Evolutionary conservation across 768 basidiomycete genomes (phyloP).

Genomic region (Trametes cingulata): DNA sequence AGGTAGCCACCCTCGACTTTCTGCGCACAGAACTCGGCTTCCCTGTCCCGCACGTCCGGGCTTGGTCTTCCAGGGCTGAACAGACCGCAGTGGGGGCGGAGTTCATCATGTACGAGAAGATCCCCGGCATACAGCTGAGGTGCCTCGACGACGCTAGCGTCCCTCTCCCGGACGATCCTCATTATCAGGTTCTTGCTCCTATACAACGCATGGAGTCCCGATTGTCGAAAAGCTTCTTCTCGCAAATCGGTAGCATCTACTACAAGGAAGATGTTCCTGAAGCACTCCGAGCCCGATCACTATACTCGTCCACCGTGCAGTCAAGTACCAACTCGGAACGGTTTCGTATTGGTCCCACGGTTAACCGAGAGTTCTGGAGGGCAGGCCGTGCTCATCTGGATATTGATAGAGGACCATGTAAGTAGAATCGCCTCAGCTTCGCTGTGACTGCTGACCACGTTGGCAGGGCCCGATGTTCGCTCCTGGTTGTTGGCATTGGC

Average conservation of each 20-base stretch:
- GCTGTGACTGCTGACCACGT: not conserved
- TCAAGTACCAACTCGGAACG: not conserved
- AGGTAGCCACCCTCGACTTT: conserved; percentile 47
- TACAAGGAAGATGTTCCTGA: conserved; percentile 22
- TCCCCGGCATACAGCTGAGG: conserved; percentile 5
- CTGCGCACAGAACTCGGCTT: conserved; percentile 39
- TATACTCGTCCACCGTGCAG: not conserved
- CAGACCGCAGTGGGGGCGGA: conserved; percentile 44
- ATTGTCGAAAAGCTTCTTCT: conserved; percentile 5
- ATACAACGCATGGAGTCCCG: not conserved
- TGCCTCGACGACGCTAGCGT: conserved; percentile 1
- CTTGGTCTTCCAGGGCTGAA: conserved; percentile 33
- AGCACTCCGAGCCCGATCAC: conserved; percentile 11
- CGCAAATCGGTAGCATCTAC: conserved; percentile 23
- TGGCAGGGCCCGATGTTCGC: conserved; percentile 11
- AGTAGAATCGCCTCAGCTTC: not conserved
- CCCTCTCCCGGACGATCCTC: not conserved
- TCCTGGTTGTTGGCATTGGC: conserved; percentile 5
- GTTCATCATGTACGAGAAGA: conserved; percentile 49
- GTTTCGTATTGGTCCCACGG: conserved; percentile 20
- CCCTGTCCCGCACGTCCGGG: conserved; percentile 44
- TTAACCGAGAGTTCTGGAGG: conserved; percentile 22
- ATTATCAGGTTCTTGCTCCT: not conserved
- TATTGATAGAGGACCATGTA: conserved; percentile 20
- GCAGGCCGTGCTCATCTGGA: conserved; percentile 8